Conservation (phyloP, 2,329 filamentous ascomycete species). For the Curvularia eragrostidis region DNA sequence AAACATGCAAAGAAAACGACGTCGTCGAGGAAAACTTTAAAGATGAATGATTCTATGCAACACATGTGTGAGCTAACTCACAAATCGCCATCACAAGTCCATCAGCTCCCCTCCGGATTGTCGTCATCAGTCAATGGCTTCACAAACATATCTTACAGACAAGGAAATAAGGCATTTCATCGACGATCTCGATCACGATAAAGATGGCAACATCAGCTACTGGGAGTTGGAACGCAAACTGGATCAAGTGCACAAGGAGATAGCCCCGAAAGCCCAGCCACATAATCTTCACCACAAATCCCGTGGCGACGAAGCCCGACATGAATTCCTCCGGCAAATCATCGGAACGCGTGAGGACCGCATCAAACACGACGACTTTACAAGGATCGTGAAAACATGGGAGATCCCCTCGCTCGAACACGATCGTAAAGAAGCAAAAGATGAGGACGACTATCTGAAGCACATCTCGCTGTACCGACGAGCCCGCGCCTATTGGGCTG, state of each 20-base stretch:
- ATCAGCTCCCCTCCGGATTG: not conserved
- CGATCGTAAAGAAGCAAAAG: constrained; percentile 56
- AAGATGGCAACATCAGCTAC: constrained; percentile 61
- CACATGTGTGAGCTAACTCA: constrained; percentile 3
- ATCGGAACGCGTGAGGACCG: constrained; percentile 54
- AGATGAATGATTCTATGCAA: constrained; percentile 3
- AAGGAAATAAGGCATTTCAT: constrained; percentile 62
- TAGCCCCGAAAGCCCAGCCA: constrained; percentile 56
- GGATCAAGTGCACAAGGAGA: constrained; percentile 60
- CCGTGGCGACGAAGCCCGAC: constrained; percentile 53
- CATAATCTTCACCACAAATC: constrained; percentile 55
- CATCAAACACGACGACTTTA: constrained; percentile 59
- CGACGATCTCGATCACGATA: constrained; percentile 60
- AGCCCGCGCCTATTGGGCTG: constrained; percentile 62
- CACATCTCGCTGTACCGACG: constrained; percentile 56
- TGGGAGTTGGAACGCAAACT: constrained; percentile 61
- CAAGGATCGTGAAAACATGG: constrained; percentile 54
- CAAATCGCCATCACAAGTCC: not conserved
- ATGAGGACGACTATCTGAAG: constrained; percentile 57
- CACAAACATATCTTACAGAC: constrained; percentile 45
- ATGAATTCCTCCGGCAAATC: constrained; percentile 60
- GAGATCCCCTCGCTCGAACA: constrained; percentile 58
- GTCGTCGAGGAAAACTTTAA: constrained; percentile 5
- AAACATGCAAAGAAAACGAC: constrained; percentile 16
- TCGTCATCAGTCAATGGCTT: constrained; percentile 28